Conservation (phyloP, 2,329 filamentous ascomycete genomes). For the Penicillium polonicum region DNA sequence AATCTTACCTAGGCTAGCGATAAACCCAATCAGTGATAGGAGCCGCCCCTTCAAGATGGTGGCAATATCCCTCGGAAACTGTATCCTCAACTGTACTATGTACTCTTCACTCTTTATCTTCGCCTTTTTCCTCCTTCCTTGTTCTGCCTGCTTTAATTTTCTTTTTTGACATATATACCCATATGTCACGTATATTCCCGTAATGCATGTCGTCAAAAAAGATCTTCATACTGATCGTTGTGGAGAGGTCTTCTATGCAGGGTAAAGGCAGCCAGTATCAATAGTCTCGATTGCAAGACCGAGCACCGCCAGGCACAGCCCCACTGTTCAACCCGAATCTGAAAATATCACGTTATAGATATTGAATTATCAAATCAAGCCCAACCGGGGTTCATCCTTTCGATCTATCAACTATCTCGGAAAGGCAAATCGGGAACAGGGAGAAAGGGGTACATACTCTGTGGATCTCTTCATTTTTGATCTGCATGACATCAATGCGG, state of each 20-base stretch:
- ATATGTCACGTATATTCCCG: neutral
- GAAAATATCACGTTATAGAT: slow-evolving; percentile 1
- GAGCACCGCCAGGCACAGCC: neutral
- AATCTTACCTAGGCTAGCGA: neutral
- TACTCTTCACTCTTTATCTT: neutral
- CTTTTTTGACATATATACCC: neutral
- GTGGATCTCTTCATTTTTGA: neutral
- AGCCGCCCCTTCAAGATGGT: neutral
- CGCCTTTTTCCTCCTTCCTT: neutral
- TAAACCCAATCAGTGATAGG: neutral
- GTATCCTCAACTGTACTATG: neutral
- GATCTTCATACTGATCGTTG: neutral
- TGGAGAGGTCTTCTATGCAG: slow-evolving; percentile 4
- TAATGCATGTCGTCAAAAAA: neutral
- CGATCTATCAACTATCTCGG: slow-evolving; percentile 3
- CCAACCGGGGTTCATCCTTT: neutral
- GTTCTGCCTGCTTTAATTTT: neutral
- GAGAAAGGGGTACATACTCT: neutral
- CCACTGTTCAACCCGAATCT: neutral
- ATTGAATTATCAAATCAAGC: neutral
- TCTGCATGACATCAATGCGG: slow-evolving; percentile 1
- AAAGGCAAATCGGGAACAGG: neutral
- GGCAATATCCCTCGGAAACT: neutral
- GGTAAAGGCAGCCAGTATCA: slow-evolving; percentile 3
- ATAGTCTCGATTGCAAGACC: neutral